Base-by-base conservation (phyloP, 2,329 filamentous ascomycete genomes). In the Colletotrichum limetticola region DNA sequence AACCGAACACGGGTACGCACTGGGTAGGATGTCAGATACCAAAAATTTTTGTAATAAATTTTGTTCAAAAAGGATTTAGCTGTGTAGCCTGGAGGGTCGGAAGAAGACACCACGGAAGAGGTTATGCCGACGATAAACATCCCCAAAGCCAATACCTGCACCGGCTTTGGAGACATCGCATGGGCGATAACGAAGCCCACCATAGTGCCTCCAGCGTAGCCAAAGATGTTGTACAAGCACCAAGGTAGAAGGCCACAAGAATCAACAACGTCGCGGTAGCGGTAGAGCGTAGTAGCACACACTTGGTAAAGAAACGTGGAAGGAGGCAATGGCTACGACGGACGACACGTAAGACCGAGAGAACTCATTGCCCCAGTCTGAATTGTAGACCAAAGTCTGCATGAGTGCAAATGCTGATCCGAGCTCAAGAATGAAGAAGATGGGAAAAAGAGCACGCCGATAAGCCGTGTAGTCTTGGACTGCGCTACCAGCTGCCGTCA, bases 351-450 rank as follows among this genome's bases (percentile, higher is more conserved):
- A 77, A 11, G 84, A 85, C 22, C 80, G 83, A 0, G 81, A 84
- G 22, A 80, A 75, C 66, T 84, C 86, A 7, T 83, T 74, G 0
- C 87, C 78, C 8, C 76, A 72, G 22, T 77, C 84, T 0, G 83
- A 82, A 71, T 89, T 87, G 72, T 85, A 84, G 19, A 86, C 80
- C 0, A 86, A 80, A 1, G 85, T 86, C 72, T 89, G 87, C 37
- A 89, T 80, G 82, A 89, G 86, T 28, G 86, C 87, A 65, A 88
- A 89, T 0, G 86, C 85, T 0, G 86, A 89, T 32, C 84, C 87
- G 57, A 89, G 86, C 0, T 88, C 88, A 0, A 90, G 83, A 0
- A 90, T 83, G 1, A 87, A 83, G 3, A 90, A 76, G 0, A 88
- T 89, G 22, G 90, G 83, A 75, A 90, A 11, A 90, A 82, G 0